phyloP scores from a whole-genome alignment of 805 yeast species.

The Saccharomycopsis sp. region DNA sequence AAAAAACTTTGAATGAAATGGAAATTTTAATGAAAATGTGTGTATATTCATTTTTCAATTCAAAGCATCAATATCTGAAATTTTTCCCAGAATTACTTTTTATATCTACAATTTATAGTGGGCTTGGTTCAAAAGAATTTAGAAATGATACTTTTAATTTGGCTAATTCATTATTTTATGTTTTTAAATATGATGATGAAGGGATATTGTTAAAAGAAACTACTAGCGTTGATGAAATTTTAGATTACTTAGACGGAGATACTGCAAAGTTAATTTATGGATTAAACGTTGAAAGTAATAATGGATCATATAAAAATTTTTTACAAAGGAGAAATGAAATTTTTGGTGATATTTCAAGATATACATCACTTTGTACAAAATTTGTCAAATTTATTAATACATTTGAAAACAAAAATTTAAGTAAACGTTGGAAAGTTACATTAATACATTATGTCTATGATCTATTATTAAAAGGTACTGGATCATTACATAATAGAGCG shows the following conservation, averaged over 20 bases:
- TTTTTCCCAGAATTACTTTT: slow-evolving; percentile 45
- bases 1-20: slow-evolving; percentile 36
- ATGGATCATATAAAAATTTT: not conserved
- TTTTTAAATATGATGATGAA: slow-evolving; percentile 36
- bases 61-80: slow-evolving; percentile 34
- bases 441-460: slow-evolving; percentile 42
- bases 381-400: slow-evolving; percentile 33
- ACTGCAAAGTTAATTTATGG: slow-evolving; percentile 49
- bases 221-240: slow-evolving; percentile 24
- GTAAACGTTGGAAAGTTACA: slow-evolving; percentile 34
- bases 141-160: slow-evolving; percentile 37
- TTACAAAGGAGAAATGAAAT: slow-evolving; percentile 22
- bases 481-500: slow-evolving; percentile 39
- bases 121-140: slow-evolving; percentile 23
- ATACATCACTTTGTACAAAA: slow-evolving; percentile 37
- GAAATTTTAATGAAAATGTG: slow-evolving; percentile 40
- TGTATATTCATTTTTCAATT: slow-evolving; percentile 40
- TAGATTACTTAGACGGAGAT: slow-evolving; percentile 38
- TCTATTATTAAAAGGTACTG: slow-evolving; percentile 33
- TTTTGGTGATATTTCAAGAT: slow-evolving; percentile 32
- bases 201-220: slow-evolving; percentile 21
- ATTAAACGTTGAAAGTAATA: slow-evolving; percentile 30
- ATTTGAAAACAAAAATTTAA: slow-evolving; percentile 32
- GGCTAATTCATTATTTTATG: slow-evolving; percentile 21
- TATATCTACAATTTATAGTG: slow-evolving; percentile 33